Percentiles rank a stretch among this genome's conserved stretches.
These are phyloP conservation scores for Saccharomycopsis malanga DNA, from an alignment of 805 yeast genomes.

Conservation along the genomic window DNA sequence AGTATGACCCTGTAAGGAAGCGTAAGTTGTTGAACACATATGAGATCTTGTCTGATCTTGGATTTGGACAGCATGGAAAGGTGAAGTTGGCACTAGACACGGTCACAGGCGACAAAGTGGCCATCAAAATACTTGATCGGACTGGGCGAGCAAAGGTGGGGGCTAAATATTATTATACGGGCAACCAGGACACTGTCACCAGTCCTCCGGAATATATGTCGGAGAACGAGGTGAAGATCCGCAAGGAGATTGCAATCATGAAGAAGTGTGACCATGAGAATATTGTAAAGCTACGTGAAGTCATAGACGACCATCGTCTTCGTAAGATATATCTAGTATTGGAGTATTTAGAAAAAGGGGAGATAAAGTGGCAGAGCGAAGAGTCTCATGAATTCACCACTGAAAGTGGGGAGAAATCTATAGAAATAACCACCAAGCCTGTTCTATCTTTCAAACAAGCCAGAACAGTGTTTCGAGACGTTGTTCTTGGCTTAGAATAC, in stretches of 20 bases:
- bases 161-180: constrained; percentile 22
- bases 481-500: constrained; percentile 81
- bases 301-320: constrained; percentile 76
- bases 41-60: constrained; percentile 81
- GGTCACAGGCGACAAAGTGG: constrained; percentile 61
- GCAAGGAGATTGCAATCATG: constrained; percentile 88
- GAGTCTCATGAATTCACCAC: constrained; percentile 18
- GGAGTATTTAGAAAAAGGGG: constrained; percentile 88
- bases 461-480: constrained; percentile 71
- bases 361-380: constrained; percentile 69
- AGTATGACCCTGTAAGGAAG: constrained; percentile 81
- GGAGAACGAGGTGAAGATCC: constrained; percentile 61
- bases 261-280: constrained; percentile 88
- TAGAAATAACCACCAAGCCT: constrained; percentile 38
- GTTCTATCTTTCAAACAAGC: constrained; percentile 59
- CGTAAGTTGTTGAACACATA: constrained; percentile 81
- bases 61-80: constrained; percentile 98
- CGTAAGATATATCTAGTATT: constrained; percentile 84
- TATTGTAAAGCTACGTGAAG: constrained; percentile 81
- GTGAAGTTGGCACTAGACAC: constrained; percentile 84
- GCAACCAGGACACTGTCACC: constrained; percentile 1
- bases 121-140: constrained; percentile 87
- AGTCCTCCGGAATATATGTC: constrained; percentile 22
- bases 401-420: constrained; percentile 21
- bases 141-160: constrained; percentile 44